These are phyloP conservation scores for Fomitopsis palustris DNA, from an alignment of 1,284 basidiomycete genomes.

Conservation along the genomic window DNA sequence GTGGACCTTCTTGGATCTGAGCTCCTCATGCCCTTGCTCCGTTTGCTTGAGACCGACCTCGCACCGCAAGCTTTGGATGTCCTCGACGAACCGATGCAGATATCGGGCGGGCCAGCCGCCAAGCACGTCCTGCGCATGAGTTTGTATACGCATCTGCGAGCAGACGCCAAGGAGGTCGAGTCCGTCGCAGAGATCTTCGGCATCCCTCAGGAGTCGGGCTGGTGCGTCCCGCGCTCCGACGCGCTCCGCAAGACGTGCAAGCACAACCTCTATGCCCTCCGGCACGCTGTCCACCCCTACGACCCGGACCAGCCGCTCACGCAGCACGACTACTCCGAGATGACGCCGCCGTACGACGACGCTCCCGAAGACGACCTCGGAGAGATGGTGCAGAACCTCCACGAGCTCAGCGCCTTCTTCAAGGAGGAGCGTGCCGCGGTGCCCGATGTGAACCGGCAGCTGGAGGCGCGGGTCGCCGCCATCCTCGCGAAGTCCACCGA, in stretches of 20 bases:
- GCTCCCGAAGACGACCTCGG: conserved; percentile 67
- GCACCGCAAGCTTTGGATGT: conserved; percentile 87
- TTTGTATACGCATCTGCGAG: conserved; percentile 54
- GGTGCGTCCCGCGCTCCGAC: conserved; percentile 75
- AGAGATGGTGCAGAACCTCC: conserved; percentile 82
- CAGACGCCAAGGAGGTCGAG: conserved; percentile 41
- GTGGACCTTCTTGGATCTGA: conserved; percentile 80
- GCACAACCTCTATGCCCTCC: conserved; percentile 64
- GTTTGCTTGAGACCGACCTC: conserved; percentile 83
- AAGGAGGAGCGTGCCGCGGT: conserved; percentile 45
- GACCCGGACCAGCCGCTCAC: conserved; percentile 68
- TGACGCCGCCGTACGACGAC: conserved; percentile 32
- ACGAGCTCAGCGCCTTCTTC: conserved; percentile 86
- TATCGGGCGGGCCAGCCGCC: conserved; percentile 72
- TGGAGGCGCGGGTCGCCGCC: conserved; percentile 75
- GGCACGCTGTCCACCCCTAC: conserved; percentile 75
- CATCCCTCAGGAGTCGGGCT: conserved; percentile 76
- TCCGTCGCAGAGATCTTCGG: conserved; percentile 75
- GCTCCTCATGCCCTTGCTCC: conserved; percentile 86
- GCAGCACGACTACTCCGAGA: conserved; percentile 59
- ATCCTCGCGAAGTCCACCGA: conserved; percentile 75
- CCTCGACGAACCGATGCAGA: conserved; percentile 83
- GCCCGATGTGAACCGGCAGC: conserved; percentile 47
- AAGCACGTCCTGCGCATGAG: conserved; percentile 88
- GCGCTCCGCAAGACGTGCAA: conserved; percentile 63